A percentile compares a stretch with the other conserved stretches of the same genome.
These are phyloP conservation scores for Salix koriyanagi DNA, from an alignment of 345 rosid species.

Conservation along the genomic window DNA sequence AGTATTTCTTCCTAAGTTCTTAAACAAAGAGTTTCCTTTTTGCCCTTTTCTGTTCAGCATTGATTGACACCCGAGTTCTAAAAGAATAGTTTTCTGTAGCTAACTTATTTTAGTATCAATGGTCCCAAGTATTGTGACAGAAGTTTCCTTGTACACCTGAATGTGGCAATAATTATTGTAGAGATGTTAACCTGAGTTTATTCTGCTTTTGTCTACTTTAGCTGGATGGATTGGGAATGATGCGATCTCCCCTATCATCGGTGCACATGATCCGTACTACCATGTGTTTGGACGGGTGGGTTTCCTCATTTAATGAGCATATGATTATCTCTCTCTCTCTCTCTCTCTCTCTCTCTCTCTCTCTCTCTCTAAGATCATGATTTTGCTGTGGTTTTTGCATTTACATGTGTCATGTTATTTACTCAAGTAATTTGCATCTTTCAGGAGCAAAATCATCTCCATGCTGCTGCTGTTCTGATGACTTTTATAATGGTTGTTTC, in stretches of 20 bases:
- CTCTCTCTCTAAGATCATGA: neutral
- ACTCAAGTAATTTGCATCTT: conserved; percentile 21
- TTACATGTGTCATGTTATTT: neutral
- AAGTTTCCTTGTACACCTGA: neutral
- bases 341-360: no score
- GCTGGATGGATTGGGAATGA: conserved; percentile 98
- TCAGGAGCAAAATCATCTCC: conserved; percentile 83
- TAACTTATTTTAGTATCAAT: neutral
- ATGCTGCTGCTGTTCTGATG: conserved; percentile 68
- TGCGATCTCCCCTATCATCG: conserved; percentile 85
- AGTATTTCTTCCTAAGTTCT: no score
- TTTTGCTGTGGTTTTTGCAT: neutral
- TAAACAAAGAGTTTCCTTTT: no score
- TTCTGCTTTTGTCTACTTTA: conserved; percentile 18
- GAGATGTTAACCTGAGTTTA: conserved; percentile 8
- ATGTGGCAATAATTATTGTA: neutral
- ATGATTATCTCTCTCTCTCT: neutral
- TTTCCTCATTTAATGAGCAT: conserved; percentile 4
- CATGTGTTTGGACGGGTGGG: conserved; percentile 77
- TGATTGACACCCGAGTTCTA: neutral
- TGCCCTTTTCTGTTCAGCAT: no score
- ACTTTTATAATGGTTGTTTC: conserved; percentile 69
- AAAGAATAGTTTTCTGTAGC: neutral
- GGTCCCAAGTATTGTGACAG: neutral
- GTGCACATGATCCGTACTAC: conserved; percentile 78